Percentiles rank a stretch among this genome's conserved stretches.
These are phyloP conservation scores for Elsinoe perseae DNA, from an alignment of 2,329 filamentous ascomycete genomes.

Conservation along the genomic window DNA sequence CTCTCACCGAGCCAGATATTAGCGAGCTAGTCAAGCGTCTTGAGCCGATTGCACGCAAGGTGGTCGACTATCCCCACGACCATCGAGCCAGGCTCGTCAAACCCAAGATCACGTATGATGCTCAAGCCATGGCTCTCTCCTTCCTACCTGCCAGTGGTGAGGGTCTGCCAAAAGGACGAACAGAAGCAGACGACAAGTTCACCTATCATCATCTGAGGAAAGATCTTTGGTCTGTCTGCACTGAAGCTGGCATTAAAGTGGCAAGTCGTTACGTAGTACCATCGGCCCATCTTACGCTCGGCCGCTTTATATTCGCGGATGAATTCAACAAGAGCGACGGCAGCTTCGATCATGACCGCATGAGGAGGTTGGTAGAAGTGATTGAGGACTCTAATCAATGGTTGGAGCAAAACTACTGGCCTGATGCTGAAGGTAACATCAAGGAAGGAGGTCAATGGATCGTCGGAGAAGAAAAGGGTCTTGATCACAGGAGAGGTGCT, in stretches of 20 bases:
- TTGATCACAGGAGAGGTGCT: conserved; percentile 65
- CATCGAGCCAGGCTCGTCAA: conserved; percentile 71
- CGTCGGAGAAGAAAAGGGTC: conserved; percentile 74
- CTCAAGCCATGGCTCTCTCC: conserved; percentile 75
- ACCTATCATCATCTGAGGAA: conserved; percentile 86
- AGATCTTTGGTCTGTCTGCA: conserved; percentile 61
- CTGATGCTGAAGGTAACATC: conserved; percentile 35
- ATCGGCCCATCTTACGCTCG: conserved; percentile 82
- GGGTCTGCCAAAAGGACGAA: conserved; percentile 29
- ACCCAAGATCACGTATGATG: conserved; percentile 75
- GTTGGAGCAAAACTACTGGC: conserved; percentile 66
- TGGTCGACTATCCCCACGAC: conserved; percentile 58
- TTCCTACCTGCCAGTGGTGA: conserved; percentile 71
- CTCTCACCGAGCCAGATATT: conserved; percentile 62
- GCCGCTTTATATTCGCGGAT: conserved; percentile 61
- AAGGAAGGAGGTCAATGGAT: conserved; percentile 63
- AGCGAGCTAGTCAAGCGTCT: conserved; percentile 53
- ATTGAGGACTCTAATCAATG: conserved; percentile 72
- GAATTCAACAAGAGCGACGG: conserved; percentile 46
- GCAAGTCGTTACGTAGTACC: conserved; percentile 79
- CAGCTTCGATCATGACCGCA: conserved; percentile 43
- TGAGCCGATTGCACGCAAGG: conserved; percentile 46
- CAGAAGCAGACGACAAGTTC: conserved; percentile 53
- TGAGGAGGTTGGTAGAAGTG: conserved; percentile 56
- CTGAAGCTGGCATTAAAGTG: conserved; percentile 57